Evolutionary conservation across 371 early-diverging fungal genomes (phyloP).

Genomic region (Apophysomyces ossiformis): DNA sequence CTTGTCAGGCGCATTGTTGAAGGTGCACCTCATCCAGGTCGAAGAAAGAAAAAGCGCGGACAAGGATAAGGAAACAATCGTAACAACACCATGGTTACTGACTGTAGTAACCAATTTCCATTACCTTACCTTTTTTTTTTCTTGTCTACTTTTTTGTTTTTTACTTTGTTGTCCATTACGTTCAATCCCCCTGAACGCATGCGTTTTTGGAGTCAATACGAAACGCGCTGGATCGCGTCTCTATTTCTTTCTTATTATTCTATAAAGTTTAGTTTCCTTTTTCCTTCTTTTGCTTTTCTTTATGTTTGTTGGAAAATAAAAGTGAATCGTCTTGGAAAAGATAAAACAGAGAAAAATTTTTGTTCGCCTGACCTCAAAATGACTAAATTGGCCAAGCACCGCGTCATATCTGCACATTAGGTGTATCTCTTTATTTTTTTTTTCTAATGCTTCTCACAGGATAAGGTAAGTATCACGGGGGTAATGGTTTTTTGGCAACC

Average conservation of each 20-base stretch:
- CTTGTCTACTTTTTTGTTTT: slow-evolving; percentile 1
- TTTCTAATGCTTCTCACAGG: too few species aligned
- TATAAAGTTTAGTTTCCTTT: neutral
- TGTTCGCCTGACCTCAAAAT: too few species aligned
- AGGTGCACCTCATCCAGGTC: slow-evolving; percentile 50
- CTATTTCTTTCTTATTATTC: neutral
- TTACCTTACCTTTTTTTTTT: neutral
- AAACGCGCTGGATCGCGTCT: slow-evolving; percentile 9
- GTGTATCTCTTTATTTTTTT: too few species aligned
- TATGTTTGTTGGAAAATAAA: too few species aligned
- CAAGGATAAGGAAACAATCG: neutral
- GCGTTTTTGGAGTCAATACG: neutral
- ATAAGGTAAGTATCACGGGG: too few species aligned
- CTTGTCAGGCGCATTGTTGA: slow-evolving; percentile 46
- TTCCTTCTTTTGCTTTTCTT: too few species aligned
- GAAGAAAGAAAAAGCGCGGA: slow-evolving; percentile 42
- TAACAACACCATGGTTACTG: too few species aligned
- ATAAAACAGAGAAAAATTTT: too few species aligned
- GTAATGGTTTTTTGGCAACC: too few species aligned
- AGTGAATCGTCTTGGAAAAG: too few species aligned
- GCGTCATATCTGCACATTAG: too few species aligned
- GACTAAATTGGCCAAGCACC: too few species aligned
- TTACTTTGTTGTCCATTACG: neutral
- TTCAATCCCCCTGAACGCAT: neutral
- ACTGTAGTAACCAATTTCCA: neutral